Evolutionary conservation across 805 yeast genomes (phyloP).

Genomic region (Zygoascus flipseniorum): DNA sequence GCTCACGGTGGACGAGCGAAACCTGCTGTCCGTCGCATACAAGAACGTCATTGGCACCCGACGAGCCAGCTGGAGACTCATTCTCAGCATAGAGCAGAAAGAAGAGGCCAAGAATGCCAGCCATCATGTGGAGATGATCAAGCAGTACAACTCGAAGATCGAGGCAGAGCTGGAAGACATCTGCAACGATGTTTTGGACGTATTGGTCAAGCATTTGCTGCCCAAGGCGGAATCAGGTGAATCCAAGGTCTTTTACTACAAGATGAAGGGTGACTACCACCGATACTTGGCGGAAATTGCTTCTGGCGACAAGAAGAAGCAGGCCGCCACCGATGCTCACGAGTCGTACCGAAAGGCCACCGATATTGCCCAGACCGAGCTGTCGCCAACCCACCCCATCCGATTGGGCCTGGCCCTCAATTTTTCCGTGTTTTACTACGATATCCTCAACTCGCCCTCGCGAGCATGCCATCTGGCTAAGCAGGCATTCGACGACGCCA

Average conservation of each 20-base stretch:
- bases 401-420: conserved; percentile 96
- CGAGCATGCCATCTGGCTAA: conserved; percentile 98
- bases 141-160: conserved; percentile 92
- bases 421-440: conserved; percentile 97
- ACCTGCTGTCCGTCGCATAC: conserved; percentile 93
- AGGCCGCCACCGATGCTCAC: conserved; percentile 87
- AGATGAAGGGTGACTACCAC: conserved; percentile 99
- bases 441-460: conserved; percentile 95
- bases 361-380: conserved; percentile 95
- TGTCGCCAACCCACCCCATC: conserved; percentile 98
- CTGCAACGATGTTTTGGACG: conserved; percentile 88
- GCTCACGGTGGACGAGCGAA: conserved; percentile 95
- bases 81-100: conserved; percentile 96
- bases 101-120: conserved; percentile 97
- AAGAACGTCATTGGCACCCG: conserved; percentile 98
- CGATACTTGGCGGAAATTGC: conserved; percentile 99
- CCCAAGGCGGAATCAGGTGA: conserved; percentile 96
- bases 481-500: conserved; percentile 98
- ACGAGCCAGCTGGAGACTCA: conserved; percentile 99
- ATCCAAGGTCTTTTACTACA: conserved; percentile 96
- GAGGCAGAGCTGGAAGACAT: conserved; percentile 90
- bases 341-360: conserved; percentile 96
- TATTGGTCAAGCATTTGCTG: conserved; percentile 81
- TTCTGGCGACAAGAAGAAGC: conserved; percentile 84
- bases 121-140: conserved; percentile 77